Evolutionary conservation across 2,329 filamentous ascomycete genomes (phyloP).

Genomic region (Erysiphe pulchra): DNA sequence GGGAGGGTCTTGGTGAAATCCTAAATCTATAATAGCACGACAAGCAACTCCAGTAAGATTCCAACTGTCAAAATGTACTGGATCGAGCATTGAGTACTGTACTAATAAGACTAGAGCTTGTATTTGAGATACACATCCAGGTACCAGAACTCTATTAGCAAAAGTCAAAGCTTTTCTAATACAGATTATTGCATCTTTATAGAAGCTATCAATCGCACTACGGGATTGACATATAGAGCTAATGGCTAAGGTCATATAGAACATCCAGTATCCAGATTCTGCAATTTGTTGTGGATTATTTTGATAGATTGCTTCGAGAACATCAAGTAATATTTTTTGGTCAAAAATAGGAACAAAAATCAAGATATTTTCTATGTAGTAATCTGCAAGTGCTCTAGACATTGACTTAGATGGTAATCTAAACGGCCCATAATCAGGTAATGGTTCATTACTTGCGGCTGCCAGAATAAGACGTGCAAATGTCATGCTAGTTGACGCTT

Average conservation of each 20-base stretch:
- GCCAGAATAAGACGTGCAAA: conserved; percentile 73
- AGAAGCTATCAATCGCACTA: conserved; percentile 37
- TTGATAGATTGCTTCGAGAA: conserved; percentile 61
- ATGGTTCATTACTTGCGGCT: conserved; percentile 47
- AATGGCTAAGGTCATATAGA: conserved; percentile 77
- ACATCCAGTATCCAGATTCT: conserved; percentile 57
- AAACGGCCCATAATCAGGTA: conserved; percentile 34
- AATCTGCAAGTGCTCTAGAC: conserved; percentile 45
- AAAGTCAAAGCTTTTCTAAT: conserved; percentile 42
- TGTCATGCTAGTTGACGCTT: conserved; percentile 68
- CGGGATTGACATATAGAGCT: conserved; percentile 50
- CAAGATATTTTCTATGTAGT: conserved; percentile 67
- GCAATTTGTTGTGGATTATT: conserved; percentile 30
- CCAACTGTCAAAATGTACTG: conserved; percentile 82
- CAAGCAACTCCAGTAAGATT: conserved; percentile 78
- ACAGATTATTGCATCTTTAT: conserved; percentile 27
- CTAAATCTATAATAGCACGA: conserved; percentile 66
- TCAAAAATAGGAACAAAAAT: conserved; percentile 60
- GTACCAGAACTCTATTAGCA: conserved; percentile 60
- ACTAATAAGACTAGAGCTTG: conserved; percentile 70
- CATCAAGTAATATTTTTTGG: conserved; percentile 51
- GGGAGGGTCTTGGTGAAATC: conserved; percentile 77
- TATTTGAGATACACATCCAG: conserved; percentile 63
- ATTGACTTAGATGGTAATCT: conserved; percentile 46
- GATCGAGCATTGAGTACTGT: conserved; percentile 74